Base-by-base conservation (phyloP, 345 rosid genomes). In the Pelargonium nanum region DNA sequence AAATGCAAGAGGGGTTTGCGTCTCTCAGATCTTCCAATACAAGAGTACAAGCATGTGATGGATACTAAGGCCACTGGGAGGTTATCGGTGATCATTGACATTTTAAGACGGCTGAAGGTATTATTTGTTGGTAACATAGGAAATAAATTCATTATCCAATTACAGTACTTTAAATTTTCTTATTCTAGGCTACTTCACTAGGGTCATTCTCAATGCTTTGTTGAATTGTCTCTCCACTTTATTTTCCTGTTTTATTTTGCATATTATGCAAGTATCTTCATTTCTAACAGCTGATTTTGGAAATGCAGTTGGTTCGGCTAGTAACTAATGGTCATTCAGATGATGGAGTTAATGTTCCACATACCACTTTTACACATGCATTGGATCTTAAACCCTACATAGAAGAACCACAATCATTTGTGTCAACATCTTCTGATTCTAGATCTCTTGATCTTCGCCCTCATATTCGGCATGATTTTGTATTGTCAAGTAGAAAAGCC, bases 31-130 rank as follows among this genome's bases (percentile, higher is more conserved):
- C 89, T 92, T 72, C 70, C 88, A 60, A 62, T 26, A 55, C 80
- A 81, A 65, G 94, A 89, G 70, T 85, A 87, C 69, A 85, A 74
- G 75, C 65, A 65, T 69, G 73, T 92, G 62, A 79, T 89, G 97
- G 87, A 84, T 76, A 83, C 85, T 57, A 82, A 48, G 64, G 97
- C 98, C 63, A 92, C 89, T 59, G 89, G 80, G 64, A 89, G 95
- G 69, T 77, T 92, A 50, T 92, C 98, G n/a, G 54, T 67, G 76
- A 73, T 89, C 68, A 79, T 89, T 67, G 85, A 92, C 72, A 82
- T 92, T 72, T 80, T 92, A 58, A 82, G 84, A 58, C 84, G 91
- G 24, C 70, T 92, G 74, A 87, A 89, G 97, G 98, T 92, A 87
- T 55, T 28, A 40, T 40, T 40, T 40, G 16, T 40, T 40, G 48